Percentiles rank a stretch among this genome's conserved stretches.
Evolutionary conservation across 441 rosid genomes (phyloP).

Genomic region (Aleurites moluccanus): DNA sequence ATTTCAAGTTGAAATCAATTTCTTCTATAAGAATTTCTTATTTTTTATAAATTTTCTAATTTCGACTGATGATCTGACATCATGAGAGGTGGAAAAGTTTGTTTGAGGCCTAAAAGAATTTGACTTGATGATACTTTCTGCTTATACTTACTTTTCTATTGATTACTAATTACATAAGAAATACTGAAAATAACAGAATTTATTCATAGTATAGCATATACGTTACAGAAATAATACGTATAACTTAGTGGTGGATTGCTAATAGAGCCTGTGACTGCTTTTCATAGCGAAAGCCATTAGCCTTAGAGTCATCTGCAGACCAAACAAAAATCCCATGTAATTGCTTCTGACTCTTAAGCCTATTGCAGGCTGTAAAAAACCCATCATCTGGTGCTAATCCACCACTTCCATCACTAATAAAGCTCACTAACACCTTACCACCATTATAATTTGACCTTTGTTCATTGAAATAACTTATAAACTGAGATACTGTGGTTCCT

Average conservation of each 20-base stretch:
- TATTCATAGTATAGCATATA: not conserved
- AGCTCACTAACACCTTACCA: slow-evolving; percentile 15
- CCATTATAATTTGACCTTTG: slow-evolving; percentile 9
- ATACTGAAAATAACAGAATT: not conserved
- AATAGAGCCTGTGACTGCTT: slow-evolving; percentile 20
- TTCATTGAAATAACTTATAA: not conserved
- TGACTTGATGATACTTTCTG: no score
- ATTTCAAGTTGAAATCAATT: no score
- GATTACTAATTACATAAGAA: no score
- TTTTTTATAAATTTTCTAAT: no score
- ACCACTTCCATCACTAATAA: slow-evolving; percentile 17
- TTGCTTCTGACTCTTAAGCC: slow-evolving; percentile 8
- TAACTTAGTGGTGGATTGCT: slow-evolving; percentile 3
- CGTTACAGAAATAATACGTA: not conserved
- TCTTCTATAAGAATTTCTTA: no score
- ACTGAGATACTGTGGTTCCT: not conserved
- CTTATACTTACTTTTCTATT: no score
- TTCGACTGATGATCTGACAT: no score
- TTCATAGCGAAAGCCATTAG: slow-evolving; percentile 14
- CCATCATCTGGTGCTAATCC: slow-evolving; percentile 11
- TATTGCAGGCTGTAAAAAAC: slow-evolving; percentile 11
- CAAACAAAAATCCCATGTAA: slow-evolving; percentile 16
- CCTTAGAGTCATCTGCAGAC: slow-evolving; percentile 17
- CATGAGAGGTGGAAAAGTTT: no score
- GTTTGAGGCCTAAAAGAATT: no score